phyloP scores from a whole-genome alignment of 2,329 filamentous ascomycete species.

The Cytospora piceicola region DNA sequence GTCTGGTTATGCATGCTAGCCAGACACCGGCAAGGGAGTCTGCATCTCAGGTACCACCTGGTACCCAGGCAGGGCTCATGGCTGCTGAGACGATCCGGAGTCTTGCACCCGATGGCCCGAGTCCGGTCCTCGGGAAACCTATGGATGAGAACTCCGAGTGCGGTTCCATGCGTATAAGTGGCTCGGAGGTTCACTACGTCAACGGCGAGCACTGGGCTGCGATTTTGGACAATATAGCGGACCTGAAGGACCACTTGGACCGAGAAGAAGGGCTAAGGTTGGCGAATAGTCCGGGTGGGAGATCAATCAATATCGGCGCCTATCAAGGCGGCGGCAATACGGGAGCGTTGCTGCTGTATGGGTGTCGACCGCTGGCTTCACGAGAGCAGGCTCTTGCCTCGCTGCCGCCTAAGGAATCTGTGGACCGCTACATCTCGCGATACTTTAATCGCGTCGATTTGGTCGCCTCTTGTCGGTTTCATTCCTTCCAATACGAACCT shows the following conservation, averaged over 20 bases:
- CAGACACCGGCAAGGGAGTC: conserved; percentile 28
- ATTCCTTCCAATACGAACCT: background rate
- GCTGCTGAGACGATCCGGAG: background rate
- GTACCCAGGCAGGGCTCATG: too few species aligned
- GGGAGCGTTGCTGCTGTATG: conserved; percentile 40
- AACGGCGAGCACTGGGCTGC: conserved; percentile 46
- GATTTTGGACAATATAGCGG: conserved; percentile 46
- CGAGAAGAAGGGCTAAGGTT: conserved; percentile 33
- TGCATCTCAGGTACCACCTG: background rate
- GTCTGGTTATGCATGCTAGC: conserved; percentile 38
- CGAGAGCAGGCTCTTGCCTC: conserved; percentile 41
- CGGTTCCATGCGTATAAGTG: conserved; percentile 38
- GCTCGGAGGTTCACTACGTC: conserved; percentile 40
- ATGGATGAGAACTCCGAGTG: conserved; percentile 32
- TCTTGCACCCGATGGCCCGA: background rate
- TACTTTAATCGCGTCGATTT: conserved; percentile 40
- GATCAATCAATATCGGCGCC: background rate
- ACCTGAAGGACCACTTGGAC: conserved; percentile 44
- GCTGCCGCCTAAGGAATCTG: conserved; percentile 39
- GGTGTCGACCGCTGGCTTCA: background rate
- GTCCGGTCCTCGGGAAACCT: background rate
- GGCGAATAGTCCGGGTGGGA: background rate
- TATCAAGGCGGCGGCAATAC: background rate
- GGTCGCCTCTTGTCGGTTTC: conserved; percentile 9
- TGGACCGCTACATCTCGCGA: conserved; percentile 42